Evolutionary conservation across 129 eudicot genomes (phyloP).

Genomic region (Sambucus nigra): DNA sequence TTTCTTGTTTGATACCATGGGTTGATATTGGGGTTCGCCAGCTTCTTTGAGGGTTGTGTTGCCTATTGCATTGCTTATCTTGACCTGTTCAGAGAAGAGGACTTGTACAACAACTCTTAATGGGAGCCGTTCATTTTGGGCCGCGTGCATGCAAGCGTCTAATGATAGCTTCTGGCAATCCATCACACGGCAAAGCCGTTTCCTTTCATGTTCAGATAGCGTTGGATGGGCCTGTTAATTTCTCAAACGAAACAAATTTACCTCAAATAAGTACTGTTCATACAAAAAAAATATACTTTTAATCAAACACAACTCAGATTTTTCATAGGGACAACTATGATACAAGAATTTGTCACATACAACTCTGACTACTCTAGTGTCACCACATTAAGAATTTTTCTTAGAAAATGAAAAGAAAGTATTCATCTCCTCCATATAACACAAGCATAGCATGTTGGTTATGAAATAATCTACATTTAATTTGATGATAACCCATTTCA

Average conservation of each 20-base stretch:
- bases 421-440: too few relatives aligned
- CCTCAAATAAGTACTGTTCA: too few relatives aligned
- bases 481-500: too few relatives aligned
- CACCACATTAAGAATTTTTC: too few relatives aligned
- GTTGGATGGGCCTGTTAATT: constrained; percentile 71
- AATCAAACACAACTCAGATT: too few relatives aligned
- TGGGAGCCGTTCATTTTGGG: constrained; percentile 93
- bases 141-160: constrained; percentile 91
- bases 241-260: neutral
- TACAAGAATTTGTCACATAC: too few relatives aligned
- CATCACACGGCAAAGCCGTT: constrained; percentile 72
- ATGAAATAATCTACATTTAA: too few relatives aligned
- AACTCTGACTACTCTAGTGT: too few relatives aligned
- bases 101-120: constrained; percentile 70
- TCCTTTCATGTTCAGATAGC: constrained; percentile 78
- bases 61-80: constrained; percentile 62
- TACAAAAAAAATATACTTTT: too few relatives aligned
- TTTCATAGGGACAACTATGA: too few relatives aligned
- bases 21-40: constrained; percentile 45
- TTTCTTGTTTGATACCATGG: constrained; percentile 42
- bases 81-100: constrained; percentile 83
- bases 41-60: constrained; percentile 49
- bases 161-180: constrained; percentile 81
- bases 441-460: too few relatives aligned
- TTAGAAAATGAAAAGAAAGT: too few relatives aligned